phyloP scores from a whole-genome alignment of 257 asterid genomes.

The Gentiana straminea region DNA sequence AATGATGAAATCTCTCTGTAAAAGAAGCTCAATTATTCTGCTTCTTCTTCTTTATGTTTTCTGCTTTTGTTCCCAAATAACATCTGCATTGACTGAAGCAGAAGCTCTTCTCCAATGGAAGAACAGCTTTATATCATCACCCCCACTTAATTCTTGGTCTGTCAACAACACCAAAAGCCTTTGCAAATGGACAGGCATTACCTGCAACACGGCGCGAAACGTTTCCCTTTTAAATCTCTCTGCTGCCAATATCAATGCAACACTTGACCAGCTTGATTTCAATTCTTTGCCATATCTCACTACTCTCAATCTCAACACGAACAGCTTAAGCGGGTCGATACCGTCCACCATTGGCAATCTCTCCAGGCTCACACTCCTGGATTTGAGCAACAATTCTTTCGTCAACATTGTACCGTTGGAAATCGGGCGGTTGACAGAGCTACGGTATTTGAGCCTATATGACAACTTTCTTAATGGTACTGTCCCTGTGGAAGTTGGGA shows the following conservation, averaged over 20 bases:
- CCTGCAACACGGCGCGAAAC: conserved; percentile 32
- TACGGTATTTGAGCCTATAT: conserved; percentile 36
- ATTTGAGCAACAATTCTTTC: conserved; percentile 47
- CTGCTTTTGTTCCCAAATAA: conserved; percentile 15
- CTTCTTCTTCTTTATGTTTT: conserved; percentile 18
- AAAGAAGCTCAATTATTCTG: neutral
- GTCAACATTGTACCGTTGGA: conserved; percentile 40
- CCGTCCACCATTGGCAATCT: conserved; percentile 51
- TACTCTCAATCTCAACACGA: conserved; percentile 27
- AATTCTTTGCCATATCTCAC: conserved; percentile 30
- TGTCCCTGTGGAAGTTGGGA: conserved; percentile 55
- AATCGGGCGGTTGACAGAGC: conserved; percentile 43
- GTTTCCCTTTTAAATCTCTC: conserved; percentile 38
- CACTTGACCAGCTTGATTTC: conserved; percentile 34
- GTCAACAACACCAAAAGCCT: conserved; percentile 28
- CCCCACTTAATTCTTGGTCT: conserved; percentile 50
- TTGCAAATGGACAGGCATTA: conserved; percentile 56
- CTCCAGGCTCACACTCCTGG: conserved; percentile 43
- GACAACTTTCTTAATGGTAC: conserved; percentile 43
- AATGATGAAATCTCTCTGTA: too few species aligned
- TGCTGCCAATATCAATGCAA: conserved; percentile 27
- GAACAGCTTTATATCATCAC: conserved; percentile 18
- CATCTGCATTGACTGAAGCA: conserved; percentile 51
- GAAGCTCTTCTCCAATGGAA: conserved; percentile 57
- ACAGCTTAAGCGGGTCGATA: conserved; percentile 47